A percentile compares a stretch with the other conserved stretches of the same genome.
Conservation (phyloP, 2,329 filamentous ascomycete genomes). For the Colletotrichum paranaense region DNA sequence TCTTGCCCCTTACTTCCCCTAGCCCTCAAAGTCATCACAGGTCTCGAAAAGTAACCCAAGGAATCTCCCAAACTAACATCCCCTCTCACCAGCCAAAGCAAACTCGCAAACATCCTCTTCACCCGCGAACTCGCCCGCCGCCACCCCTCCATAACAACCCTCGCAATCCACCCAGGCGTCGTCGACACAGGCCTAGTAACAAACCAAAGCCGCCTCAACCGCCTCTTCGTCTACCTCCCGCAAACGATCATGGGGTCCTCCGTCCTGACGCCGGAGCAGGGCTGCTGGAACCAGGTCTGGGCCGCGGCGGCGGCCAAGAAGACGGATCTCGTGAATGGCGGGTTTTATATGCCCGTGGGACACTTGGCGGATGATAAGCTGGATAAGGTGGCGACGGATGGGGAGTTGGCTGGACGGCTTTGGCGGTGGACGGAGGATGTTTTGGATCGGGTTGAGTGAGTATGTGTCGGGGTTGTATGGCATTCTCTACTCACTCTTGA, state of each 20-base stretch:
- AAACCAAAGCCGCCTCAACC: conserved; percentile 39
- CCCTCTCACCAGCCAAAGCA: conserved; percentile 40
- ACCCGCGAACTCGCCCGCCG: conserved; percentile 43
- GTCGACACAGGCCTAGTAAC: conserved; percentile 43
- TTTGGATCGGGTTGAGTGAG: conserved; percentile 5
- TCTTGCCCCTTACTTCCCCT: background rate
- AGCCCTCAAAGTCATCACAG: background rate
- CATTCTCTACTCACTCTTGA: too few relatives aligned
- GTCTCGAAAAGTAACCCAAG: too few relatives aligned
- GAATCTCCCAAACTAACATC: background rate
- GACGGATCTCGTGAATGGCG: conserved; percentile 37
- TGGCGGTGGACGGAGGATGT: conserved; percentile 52
- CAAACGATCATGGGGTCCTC: conserved; percentile 33
- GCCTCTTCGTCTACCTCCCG: conserved; percentile 40
- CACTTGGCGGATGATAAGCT: conserved; percentile 37
- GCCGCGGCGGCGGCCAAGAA: conserved; percentile 41
- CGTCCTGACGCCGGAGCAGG: conserved; percentile 42
- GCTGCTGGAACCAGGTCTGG: conserved; percentile 46
- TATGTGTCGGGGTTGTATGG: too few relatives aligned
- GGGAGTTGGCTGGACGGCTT: conserved; percentile 46
- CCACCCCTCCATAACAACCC: conserved; percentile 42
- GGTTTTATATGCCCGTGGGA: conserved; percentile 45
- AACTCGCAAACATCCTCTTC: conserved; percentile 47
- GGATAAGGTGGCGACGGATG: conserved; percentile 39
- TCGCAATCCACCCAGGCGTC: conserved; percentile 44